phyloP scores from a whole-genome alignment of 768 basidiomycete species.

The Tylopilus felleus region DNA sequence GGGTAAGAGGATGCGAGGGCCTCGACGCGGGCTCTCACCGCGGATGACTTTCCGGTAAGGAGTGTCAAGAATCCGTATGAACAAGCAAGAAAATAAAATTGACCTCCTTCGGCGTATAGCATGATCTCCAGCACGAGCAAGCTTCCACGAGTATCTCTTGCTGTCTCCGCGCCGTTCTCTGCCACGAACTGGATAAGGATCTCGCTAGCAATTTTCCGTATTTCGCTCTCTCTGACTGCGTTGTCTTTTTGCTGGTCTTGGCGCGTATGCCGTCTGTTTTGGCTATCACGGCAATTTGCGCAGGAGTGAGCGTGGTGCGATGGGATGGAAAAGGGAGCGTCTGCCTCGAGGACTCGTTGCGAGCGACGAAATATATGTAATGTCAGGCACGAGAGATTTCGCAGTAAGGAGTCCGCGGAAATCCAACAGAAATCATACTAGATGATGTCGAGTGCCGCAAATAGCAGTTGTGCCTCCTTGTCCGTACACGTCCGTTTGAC shows the following conservation, averaged over 20 bases:
- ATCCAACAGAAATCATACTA: constrained; percentile 53
- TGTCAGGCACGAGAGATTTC: constrained; percentile 74
- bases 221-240: constrained; percentile 60
- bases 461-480: constrained; percentile 86
- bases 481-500: constrained; percentile 84
- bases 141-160: constrained; percentile 77
- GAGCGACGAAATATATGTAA: constrained; percentile 58
- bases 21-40: constrained; percentile 56
- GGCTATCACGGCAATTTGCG: constrained; percentile 65
- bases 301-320: constrained; percentile 83
- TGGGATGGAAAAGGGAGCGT: constrained; percentile 75
- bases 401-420: constrained; percentile 45
- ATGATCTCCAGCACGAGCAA: constrained; percentile 77
- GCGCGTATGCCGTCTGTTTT: constrained; percentile 69
- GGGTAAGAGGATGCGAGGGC: constrained; percentile 58
- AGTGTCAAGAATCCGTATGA: not conserved
- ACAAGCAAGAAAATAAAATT: constrained; percentile 19
- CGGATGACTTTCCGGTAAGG: constrained; percentile 62
- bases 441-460: constrained; percentile 85
- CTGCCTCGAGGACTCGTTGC: constrained; percentile 70
- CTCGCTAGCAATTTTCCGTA: constrained; percentile 69
- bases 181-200: constrained; percentile 69
- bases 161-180: constrained; percentile 55
- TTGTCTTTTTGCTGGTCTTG: constrained; percentile 79
- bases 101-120: constrained; percentile 84